Evolutionary conservation across 1,284 basidiomycete genomes (phyloP).

Genomic region (Fomitiporia mediterranea): DNA sequence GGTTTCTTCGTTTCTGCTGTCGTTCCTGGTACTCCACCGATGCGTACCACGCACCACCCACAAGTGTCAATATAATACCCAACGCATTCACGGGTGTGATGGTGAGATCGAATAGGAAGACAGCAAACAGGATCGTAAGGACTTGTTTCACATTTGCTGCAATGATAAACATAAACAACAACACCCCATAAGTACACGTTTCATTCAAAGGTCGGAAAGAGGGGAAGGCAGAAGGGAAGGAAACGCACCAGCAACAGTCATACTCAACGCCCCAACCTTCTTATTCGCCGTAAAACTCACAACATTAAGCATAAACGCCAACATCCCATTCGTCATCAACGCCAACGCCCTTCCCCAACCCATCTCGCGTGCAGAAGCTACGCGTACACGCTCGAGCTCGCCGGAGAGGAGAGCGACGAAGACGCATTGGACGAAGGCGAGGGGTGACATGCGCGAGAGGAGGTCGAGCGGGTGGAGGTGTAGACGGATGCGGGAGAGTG

Average conservation of each 20-base stretch:
- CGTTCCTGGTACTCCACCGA: slow-evolving; percentile 67
- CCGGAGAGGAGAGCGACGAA: slow-evolving; percentile 72
- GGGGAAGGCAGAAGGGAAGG: neutral
- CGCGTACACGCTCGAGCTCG: slow-evolving; percentile 64
- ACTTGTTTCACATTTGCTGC: slow-evolving; percentile 90
- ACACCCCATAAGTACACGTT: too few species aligned
- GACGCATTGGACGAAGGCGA: slow-evolving; percentile 85
- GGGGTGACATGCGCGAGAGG: slow-evolving; percentile 77
- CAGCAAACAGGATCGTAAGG: slow-evolving; percentile 83
- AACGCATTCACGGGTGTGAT: slow-evolving; percentile 75
- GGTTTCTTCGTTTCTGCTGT: slow-evolving; percentile 19
- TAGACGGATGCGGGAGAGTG: slow-evolving; percentile 41
- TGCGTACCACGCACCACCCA: slow-evolving; percentile 83
- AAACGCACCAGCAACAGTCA: slow-evolving; percentile 78
- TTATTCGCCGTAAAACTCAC: slow-evolving; percentile 91
- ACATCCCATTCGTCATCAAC: slow-evolving; percentile 70
- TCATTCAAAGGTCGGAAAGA: too few species aligned
- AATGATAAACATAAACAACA: neutral
- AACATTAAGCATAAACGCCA: slow-evolving; percentile 89
- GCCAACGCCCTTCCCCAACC: slow-evolving; percentile 46
- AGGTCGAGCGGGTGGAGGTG: slow-evolving; percentile 82
- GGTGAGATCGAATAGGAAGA: slow-evolving; percentile 75
- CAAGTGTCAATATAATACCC: slow-evolving; percentile 78
- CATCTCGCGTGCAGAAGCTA: slow-evolving; percentile 49
- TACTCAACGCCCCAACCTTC: slow-evolving; percentile 79